Base-by-base conservation (phyloP, 208 protist genomes). In the Trypanosoma rangeli region DNA sequence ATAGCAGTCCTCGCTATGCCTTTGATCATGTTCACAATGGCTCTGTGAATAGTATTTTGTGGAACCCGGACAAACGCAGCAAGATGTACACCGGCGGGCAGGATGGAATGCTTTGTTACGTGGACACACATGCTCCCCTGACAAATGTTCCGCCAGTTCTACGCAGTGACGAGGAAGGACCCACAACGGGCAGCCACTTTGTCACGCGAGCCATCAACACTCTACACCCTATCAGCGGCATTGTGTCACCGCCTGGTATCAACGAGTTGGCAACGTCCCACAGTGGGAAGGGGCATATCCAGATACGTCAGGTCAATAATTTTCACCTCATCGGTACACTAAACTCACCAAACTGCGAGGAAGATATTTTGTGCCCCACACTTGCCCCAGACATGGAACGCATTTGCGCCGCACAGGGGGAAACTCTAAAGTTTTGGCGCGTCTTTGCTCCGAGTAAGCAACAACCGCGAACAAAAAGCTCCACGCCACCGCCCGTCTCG, bases 341-440 rank as follows among this genome's bases (percentile, higher is more conserved):
- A 49, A 82, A 64, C 35, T 78, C 89, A 22, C 79, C 76, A 31
- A 84, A 80, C 56, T 86, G 78, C 57, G 64, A 75, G 3, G 84
- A 76, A 0, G 63, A 59, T 26, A 75, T 94, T 26, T 83, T 71
- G 49, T 94, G 86, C 61, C 58, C 85, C 18, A 92, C 85, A 4
- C 57, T 92, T 48, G 71, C 86, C 1, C 84, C 86, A 0, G 86
- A 94, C 49, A 78, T 78, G 70, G 70, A 91, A 70, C 31, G 76
- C 3, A 84, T 94, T 26, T 94, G 89, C 57, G 84, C 84, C 4
- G 86, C 89, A 20, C 89, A 94, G 73, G 86, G 92, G 58, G 89
- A 94, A 55, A 89, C 85, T n/a, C 71, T 94, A 15, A 94, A 90
- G 65, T 92, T 94, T 48, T 94, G 89, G 89, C 73, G 75, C 37